Conservation (phyloP, 2,329 filamentous ascomycete species). For the Septoria petroselini region DNA sequence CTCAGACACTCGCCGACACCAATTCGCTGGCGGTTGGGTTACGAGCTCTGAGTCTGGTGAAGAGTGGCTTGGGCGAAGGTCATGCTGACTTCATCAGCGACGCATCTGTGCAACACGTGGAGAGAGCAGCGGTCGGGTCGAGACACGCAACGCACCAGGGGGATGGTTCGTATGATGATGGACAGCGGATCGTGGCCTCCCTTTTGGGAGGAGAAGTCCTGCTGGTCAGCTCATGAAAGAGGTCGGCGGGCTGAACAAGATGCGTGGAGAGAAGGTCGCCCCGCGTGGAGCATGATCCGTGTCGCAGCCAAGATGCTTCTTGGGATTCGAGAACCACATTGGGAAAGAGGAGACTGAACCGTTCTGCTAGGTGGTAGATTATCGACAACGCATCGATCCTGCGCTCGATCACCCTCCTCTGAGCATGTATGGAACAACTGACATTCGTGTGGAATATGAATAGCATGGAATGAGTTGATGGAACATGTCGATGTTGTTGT, state of each 20-base stretch:
- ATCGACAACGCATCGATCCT: too few species aligned
- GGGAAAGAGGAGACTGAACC: slow-evolving; percentile 9
- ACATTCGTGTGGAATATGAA: too few species aligned
- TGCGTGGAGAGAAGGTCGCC: neutral
- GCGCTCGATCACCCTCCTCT: too few species aligned
- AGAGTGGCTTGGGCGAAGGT: slow-evolving; percentile 7
- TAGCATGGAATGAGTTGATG: neutral
- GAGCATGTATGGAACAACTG: too few species aligned
- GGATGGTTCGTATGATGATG: neutral
- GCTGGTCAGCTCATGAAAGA: slow-evolving; percentile 3
- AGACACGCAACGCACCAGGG: neutral
- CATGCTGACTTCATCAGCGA: slow-evolving; percentile 8
- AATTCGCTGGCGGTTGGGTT: neutral
- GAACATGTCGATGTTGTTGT: too few species aligned
- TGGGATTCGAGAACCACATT: slow-evolving; percentile 7
- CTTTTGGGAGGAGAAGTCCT: slow-evolving; percentile 9
- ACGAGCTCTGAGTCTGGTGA: slow-evolving; percentile 6
- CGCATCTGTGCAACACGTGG: neutral
- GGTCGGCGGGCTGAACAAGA: neutral
- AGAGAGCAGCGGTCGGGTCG: neutral
- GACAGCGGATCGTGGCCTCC: slow-evolving; percentile 9
- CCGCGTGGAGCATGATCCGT: neutral
- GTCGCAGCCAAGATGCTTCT: neutral
- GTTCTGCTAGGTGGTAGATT: too few species aligned
- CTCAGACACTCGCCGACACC: neutral